Base-by-base conservation (phyloP, 306 rosid species). In the Mucuna pruriens region DNA sequence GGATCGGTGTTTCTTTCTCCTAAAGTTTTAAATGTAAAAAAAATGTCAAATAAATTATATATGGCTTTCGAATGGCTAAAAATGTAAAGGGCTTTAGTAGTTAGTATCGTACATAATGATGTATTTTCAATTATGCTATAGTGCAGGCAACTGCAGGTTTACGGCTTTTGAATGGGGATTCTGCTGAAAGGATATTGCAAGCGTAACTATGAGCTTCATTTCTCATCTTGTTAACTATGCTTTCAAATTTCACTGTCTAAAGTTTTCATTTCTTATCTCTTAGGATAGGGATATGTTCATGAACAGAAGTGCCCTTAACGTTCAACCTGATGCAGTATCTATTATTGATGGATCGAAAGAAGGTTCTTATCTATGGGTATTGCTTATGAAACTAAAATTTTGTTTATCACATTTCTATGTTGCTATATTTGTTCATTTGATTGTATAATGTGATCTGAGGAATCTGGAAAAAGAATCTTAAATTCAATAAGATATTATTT, bases 261-360 rank as follows among this genome's bases (percentile, higher is more conserved):
- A 1, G 9, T 31, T 49, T 16, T 55, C 20, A 22, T 38, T 38
- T 38, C 55, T 31, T 58, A 3, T 61, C 8, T 67, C 64, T 7
- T 62, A 92, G 97, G 97, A 91, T 45, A 81, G 90, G 88, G 88
- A 91, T 58, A 82, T 88, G 55, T 63, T 91, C 76, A 81, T 82
- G 63, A 82, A 83, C 6, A 82, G 69, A 48, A 88, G 91, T 84
- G 46, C 66, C 31, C 85, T 93, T 39, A 88, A 68, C 58, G 78
- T 77, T 15, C 75, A 77, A 45, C 5, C 84, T 1, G 80, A 81
- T 70, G 85, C 88, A 0, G 95, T 92, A 22, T 10, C 89, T 12
- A 88, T 92, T 80, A 85, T 42, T 88, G 88, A 42, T 81, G 97
- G 95, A 81, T 85, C 88, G 74, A 89, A 88, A 82, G 97, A 90